phyloP scores from a whole-genome alignment of 306 rosid species.

The Gynostemma pentaphyllum region DNA sequence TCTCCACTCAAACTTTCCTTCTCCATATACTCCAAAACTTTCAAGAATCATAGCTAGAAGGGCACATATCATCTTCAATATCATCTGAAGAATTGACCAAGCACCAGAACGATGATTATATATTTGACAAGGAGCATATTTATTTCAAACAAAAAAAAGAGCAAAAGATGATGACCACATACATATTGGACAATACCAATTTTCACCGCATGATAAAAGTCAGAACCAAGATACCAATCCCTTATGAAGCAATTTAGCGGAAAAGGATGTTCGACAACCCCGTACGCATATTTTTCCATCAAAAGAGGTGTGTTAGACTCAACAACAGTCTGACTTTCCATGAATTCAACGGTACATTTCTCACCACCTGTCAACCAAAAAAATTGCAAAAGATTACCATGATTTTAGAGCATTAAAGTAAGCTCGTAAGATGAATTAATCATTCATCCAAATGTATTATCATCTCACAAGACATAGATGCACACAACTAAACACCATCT shows the following conservation, averaged over 20 bases:
- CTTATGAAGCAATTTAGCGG: slow-evolving; percentile 69
- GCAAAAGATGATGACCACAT: slow-evolving; percentile 26
- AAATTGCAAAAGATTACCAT: slow-evolving; percentile 1
- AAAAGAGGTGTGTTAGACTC: slow-evolving; percentile 73
- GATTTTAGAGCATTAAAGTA: slow-evolving; percentile 5
- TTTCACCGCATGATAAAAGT: slow-evolving; percentile 93
- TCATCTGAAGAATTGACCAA: slow-evolving; percentile 57
- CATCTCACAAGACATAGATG: background rate
- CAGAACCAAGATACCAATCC: slow-evolving; percentile 86
- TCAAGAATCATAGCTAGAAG: slow-evolving; percentile 88
- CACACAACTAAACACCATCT: background rate
- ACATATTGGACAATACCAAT: slow-evolving; percentile 98
- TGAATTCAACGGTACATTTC: slow-evolving; percentile 71
- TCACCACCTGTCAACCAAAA: slow-evolving; percentile 64
- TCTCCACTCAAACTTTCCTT: slow-evolving; percentile 87
- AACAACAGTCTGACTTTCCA: slow-evolving; percentile 57
- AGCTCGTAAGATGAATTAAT: background rate
- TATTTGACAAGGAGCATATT: background rate
- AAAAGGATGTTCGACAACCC: slow-evolving; percentile 93
- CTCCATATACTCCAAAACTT: slow-evolving; percentile 91
- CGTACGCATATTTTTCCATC: slow-evolving; percentile 67
- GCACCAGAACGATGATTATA: slow-evolving; percentile 12
- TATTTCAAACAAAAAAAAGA: slow-evolving; percentile 13
- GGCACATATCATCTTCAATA: slow-evolving; percentile 89
- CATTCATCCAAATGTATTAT: background rate